phyloP scores from a whole-genome alignment of 192 early-diverging fungal genomes.

The Kickxella alabastrina region DNA sequence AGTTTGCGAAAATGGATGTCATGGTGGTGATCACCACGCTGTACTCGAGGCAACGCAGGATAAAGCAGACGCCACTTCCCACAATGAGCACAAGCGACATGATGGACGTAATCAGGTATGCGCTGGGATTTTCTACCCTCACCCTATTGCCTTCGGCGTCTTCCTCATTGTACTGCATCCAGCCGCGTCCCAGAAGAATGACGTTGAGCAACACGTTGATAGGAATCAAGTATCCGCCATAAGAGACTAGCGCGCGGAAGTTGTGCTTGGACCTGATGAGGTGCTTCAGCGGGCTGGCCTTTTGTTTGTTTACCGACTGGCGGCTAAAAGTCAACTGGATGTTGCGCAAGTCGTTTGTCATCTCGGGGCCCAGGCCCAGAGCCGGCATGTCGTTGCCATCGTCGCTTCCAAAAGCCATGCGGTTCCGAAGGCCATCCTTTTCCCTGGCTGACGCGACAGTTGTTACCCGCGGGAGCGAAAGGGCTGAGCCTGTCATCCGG shows the following conservation, averaged over 20 bases:
- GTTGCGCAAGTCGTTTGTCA: slow-evolving; percentile 44
- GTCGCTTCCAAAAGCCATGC: slow-evolving; percentile 17
- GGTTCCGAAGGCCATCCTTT: background rate
- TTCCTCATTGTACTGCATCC: slow-evolving; percentile 27
- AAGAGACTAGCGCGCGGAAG: slow-evolving; percentile 48
- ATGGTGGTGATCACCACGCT: slow-evolving; percentile 37
- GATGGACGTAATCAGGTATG: slow-evolving; percentile 35
- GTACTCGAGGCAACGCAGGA: slow-evolving; percentile 49
- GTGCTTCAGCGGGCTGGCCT: slow-evolving; percentile 30
- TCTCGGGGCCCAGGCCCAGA: slow-evolving; percentile 27
- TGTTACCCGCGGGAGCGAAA: slow-evolving; percentile 21
- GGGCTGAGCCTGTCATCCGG: slow-evolving; percentile 6
- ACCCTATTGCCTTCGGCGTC: slow-evolving; percentile 3
- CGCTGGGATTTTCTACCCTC: slow-evolving; percentile 39
- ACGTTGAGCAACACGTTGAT: slow-evolving; percentile 51
- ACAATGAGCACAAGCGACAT: slow-evolving; percentile 47
- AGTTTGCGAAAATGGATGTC: slow-evolving; percentile 33
- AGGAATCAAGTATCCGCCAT: slow-evolving; percentile 47
- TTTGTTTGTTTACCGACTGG: slow-evolving; percentile 1
- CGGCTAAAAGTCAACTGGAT: slow-evolving; percentile 44
- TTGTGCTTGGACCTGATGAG: slow-evolving; percentile 47
- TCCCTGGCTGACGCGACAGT: slow-evolving; percentile 25
- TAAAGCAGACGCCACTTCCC: slow-evolving; percentile 41
- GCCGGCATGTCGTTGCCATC: slow-evolving; percentile 37
- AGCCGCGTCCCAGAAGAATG: slow-evolving; percentile 45